A percentile compares a stretch with the other conserved stretches of the same genome.
phyloP scores from a whole-genome alignment of 129 eudicot species.

The Kitagawia praeruptora region DNA sequence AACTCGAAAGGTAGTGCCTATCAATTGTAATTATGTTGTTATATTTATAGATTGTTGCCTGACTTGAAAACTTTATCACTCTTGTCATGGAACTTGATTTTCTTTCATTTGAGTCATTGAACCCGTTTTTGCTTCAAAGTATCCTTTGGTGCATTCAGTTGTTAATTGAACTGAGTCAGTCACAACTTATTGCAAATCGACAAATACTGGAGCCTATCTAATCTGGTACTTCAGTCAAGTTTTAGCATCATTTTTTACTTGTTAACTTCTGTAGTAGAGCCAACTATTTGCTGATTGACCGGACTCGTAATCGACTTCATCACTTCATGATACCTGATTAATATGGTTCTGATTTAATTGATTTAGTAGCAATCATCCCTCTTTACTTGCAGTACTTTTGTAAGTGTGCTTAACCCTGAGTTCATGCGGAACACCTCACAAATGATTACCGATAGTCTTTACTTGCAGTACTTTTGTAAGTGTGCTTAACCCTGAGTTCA shows the following conservation, averaged over 20 bases:
- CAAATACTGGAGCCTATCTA: background rate
- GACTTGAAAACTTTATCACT: background rate
- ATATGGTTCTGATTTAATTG: background rate
- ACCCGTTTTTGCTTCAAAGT: background rate
- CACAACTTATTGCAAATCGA: background rate
- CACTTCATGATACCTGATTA: background rate
- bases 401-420: background rate
- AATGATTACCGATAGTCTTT: background rate
- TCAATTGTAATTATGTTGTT: background rate
- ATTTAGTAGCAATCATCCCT: background rate
- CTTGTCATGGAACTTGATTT: background rate
- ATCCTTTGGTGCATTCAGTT: background rate
- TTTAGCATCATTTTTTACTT: background rate
- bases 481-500: background rate
- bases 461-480: background rate
- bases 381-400: background rate
- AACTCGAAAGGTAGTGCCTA: conserved; percentile 59
- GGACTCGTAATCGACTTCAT: background rate
- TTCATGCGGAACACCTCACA: background rate
- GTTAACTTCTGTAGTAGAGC: background rate
- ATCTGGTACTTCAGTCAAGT: background rate
- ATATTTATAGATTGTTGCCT: background rate
- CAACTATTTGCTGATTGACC: background rate
- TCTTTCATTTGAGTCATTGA: background rate
- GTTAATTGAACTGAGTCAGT: background rate